Evolutionary conservation across 208 protist genomes (phyloP).

Genomic region (Naegleria gruberi): DNA sequence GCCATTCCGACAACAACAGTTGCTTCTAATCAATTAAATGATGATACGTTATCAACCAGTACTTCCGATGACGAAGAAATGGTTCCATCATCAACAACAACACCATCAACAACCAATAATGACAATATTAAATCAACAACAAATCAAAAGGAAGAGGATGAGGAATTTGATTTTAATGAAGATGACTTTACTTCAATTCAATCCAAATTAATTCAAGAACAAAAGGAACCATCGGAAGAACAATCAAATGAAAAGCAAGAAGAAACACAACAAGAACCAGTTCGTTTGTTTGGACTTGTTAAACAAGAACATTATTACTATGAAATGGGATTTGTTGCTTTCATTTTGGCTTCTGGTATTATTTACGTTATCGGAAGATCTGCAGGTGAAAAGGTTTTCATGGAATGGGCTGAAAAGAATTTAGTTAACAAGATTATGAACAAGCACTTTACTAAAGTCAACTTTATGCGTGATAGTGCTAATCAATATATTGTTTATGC

Average conservation of each 20-base stretch:
- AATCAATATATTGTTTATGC: slow-evolving; percentile 1
- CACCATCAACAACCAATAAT: neutral
- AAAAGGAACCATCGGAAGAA: neutral
- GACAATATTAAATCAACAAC: neutral
- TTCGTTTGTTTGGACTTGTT: neutral
- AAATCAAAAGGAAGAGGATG: neutral
- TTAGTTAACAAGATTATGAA: neutral
- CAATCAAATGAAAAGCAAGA: neutral
- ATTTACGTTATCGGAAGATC: neutral
- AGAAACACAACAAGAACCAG: neutral
- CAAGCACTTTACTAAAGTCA: neutral
- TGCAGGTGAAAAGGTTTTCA: neutral
- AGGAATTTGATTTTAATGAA: neutral
- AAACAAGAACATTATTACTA: slow-evolving; percentile 6
- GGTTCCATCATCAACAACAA: neutral
- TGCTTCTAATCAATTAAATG: neutral
- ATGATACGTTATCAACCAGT: neutral
- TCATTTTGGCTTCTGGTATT: neutral
- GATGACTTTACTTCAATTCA: slow-evolving; percentile 3
- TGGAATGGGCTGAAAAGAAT: neutral
- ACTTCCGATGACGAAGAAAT: neutral
- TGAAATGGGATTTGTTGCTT: neutral
- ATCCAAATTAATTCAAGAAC: neutral
- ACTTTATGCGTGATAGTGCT: neutral
- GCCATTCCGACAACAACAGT: neutral